A percentile compares a stretch with the other conserved stretches of the same genome.
phyloP scores from a whole-genome alignment of 495 filamentous ascomycete genomes.

The Pyrenula massariospora region DNA sequence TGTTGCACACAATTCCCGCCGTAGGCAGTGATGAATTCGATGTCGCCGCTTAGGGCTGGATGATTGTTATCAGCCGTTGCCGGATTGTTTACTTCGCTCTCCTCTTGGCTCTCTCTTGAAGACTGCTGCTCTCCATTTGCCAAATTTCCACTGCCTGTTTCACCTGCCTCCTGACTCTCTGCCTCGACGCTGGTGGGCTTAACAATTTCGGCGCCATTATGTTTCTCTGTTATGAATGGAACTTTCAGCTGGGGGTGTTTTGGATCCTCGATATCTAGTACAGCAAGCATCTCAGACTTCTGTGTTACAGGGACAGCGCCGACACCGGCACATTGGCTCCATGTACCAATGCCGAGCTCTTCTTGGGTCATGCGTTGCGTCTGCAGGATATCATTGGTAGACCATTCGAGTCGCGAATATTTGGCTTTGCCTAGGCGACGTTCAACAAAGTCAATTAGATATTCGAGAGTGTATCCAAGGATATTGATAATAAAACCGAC shows the following conservation, averaged over 20 bases:
- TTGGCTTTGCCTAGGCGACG: neutral
- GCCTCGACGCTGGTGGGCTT: too few species aligned
- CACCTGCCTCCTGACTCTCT: too few species aligned
- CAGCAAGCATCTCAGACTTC: neutral
- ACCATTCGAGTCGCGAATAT: conserved; percentile 1
- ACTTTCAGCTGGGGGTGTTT: neutral
- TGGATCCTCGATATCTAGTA: neutral
- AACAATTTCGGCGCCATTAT: too few species aligned
- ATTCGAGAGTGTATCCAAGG: neutral
- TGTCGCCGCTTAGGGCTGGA: too few species aligned
- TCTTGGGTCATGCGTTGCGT: neutral
- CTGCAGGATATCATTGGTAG: neutral
- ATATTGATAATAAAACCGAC: neutral
- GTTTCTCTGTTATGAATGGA: too few species aligned
- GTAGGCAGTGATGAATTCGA: too few species aligned
- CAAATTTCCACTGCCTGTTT: too few species aligned
- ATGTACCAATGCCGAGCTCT: neutral
- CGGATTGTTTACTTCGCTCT: too few species aligned
- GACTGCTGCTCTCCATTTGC: too few species aligned
- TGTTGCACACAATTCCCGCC: too few species aligned
- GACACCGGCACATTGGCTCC: neutral
- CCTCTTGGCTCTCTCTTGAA: too few species aligned
- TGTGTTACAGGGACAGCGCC: neutral
- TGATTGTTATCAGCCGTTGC: too few species aligned
- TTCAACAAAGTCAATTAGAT: neutral